A percentile compares a stretch with the other conserved stretches of the same genome.
Conservation (phyloP, 2,329 filamentous ascomycete genomes). For the Stenocarpella maydis region DNA sequence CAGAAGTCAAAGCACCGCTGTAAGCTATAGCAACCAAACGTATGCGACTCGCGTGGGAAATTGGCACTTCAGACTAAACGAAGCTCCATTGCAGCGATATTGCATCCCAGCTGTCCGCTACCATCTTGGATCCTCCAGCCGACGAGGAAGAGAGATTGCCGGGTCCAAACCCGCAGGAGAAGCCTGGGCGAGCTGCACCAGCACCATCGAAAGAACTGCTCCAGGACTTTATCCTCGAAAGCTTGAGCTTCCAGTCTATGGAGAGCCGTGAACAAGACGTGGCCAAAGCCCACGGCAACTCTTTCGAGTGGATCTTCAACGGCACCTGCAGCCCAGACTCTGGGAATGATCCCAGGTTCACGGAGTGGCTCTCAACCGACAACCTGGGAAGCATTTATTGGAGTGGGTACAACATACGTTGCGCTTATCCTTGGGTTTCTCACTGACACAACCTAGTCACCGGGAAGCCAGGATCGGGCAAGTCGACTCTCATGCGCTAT, state of each 20-base stretch:
- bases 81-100: not conserved
- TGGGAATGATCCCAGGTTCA: constrained; percentile 6
- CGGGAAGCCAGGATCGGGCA: constrained; percentile 55
- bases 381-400: constrained; percentile 30
- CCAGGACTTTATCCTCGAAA: constrained; percentile 32
- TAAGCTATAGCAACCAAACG: not conserved
- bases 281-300: constrained; percentile 25
- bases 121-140: not conserved
- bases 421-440: not conserved
- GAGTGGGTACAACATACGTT: not conserved
- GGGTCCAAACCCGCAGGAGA: not conserved
- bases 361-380: constrained; percentile 29
- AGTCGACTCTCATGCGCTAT: constrained; percentile 55
- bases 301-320: constrained; percentile 32
- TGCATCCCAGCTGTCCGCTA: not conserved
- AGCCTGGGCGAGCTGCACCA: not conserved
- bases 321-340: not conserved
- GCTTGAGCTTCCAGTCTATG: constrained; percentile 28
- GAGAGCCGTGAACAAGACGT: constrained; percentile 27
- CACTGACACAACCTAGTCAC: constrained; percentile 46
- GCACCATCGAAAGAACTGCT: constrained; percentile 13
- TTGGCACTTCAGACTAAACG: not conserved
- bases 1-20: not conserved
- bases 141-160: not conserved
- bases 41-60: not conserved